A percentile compares a stretch with the other conserved stretches of the same genome.
Conservation (phyloP, 192 early-diverging fungal species). For the Spizellomyces sp. region DNA sequence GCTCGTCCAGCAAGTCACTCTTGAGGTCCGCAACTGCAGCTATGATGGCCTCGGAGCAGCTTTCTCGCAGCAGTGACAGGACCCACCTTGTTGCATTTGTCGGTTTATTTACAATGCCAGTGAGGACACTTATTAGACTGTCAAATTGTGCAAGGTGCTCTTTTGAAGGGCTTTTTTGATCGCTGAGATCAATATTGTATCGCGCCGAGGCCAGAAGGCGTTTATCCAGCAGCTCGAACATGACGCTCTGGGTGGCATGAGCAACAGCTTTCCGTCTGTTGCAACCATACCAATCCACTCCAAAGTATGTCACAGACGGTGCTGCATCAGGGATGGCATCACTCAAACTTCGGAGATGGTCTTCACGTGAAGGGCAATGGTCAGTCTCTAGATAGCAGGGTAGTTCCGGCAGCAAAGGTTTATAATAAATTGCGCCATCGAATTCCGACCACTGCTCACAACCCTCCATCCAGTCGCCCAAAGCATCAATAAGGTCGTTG, state of each 20-base stretch:
- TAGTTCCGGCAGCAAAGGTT: background rate
- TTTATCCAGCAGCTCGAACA: constrained; percentile 29
- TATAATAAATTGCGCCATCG: background rate
- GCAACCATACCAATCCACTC: constrained; percentile 7
- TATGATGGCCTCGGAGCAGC: background rate
- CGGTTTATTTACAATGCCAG: constrained; percentile 14
- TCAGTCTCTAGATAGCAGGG: background rate
- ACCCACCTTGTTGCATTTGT: constrained; percentile 16
- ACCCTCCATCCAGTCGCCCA: constrained; percentile 2
- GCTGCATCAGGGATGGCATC: constrained; percentile 3
- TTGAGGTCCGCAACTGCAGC: constrained; percentile 3
- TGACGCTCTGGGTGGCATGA: background rate
- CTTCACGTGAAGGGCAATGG: background rate
- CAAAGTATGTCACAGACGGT: constrained; percentile 9
- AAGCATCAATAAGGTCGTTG: background rate
- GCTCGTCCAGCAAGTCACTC: constrained; percentile 13
- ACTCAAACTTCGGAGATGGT: background rate
- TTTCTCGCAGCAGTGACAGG: background rate
- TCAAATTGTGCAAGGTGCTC: background rate
- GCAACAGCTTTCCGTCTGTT: background rate
- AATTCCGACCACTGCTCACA: background rate
- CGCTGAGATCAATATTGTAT: constrained; percentile 27
- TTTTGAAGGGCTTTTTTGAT: constrained; percentile 5
- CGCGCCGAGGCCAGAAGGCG: constrained; percentile 25
- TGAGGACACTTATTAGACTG: constrained; percentile 8